These are phyloP conservation scores for Candida ficus DNA, from an alignment of 805 yeast genomes.

Conservation along the genomic window DNA sequence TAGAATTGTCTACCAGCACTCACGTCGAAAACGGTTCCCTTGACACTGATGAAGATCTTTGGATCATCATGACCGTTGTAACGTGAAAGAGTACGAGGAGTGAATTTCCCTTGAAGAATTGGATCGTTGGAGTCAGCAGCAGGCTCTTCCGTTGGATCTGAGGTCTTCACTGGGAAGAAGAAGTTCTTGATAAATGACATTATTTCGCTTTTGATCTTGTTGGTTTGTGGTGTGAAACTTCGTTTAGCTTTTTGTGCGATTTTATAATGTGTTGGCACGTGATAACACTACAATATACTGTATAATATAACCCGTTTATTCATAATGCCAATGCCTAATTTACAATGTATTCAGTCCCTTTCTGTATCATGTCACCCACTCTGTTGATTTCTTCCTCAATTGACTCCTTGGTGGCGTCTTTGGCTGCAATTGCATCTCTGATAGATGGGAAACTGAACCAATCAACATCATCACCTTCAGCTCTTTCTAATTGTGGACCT, in stretches of 20 bases:
- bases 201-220: not conserved
- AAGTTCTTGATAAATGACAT: slow-evolving; percentile 26
- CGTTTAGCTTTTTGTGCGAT: too few species aligned
- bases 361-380: slow-evolving; percentile 1
- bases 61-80: slow-evolving; percentile 80
- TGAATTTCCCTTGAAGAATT: slow-evolving; percentile 46
- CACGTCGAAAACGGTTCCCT: slow-evolving; percentile 82
- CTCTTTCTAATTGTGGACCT: slow-evolving; percentile 64
- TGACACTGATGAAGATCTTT: slow-evolving; percentile 80
- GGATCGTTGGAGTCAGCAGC: slow-evolving; percentile 27
- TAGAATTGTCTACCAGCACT: slow-evolving; percentile 75
- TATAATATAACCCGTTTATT: too few species aligned
- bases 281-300: too few species aligned
- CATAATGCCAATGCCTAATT: not conserved
- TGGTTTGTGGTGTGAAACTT: too few species aligned
- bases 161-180: slow-evolving; percentile 23
- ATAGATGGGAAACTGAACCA: slow-evolving; percentile 74
- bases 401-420: slow-evolving; percentile 2
- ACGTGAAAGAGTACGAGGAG: slow-evolving; percentile 67
- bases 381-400: slow-evolving; percentile 4
- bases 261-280: too few species aligned
- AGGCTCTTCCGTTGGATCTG: slow-evolving; percentile 17
- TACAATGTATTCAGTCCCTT: not conserved
- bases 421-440: slow-evolving; percentile 52
- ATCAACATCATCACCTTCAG: slow-evolving; percentile 37